Evolutionary conservation across 2,329 filamentous ascomycete genomes (phyloP), one percentile per base, ranked within the genome.

Genomic region (Clonostachys rhizophaga): DNA sequence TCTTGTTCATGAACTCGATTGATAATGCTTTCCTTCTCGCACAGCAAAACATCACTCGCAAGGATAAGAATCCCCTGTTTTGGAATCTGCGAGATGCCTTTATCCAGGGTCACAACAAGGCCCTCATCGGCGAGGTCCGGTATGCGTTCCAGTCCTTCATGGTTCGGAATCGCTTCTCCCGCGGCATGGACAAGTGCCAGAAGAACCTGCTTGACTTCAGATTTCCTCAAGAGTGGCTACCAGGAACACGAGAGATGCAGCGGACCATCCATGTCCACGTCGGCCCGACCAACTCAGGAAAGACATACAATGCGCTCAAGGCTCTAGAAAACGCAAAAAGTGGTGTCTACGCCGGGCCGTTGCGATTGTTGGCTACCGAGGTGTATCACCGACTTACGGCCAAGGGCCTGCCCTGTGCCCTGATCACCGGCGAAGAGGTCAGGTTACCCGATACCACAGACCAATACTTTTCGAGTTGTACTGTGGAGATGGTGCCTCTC

Each of bases 241-340:
- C 92, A 1, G 83, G 81, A 5, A 94, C 94, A 2, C 80, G 95
- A 49, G 76, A 81, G 42, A 74, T 94, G 56, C 88, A 91, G 58
- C 79, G 94, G 41, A 92, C 83, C 0, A 79, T 99, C 39, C 90
- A 97, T 69, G 73, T 99, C 17, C 94, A 99, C 58, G 91, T 99
- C 44, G 94, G 94, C 0, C 94, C 94, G 2, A 99, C 94, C 3
- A 99, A 99, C 65, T 97, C 94, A 1, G 94, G 94, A 48, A 99
- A 99, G 74, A 99, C 95, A 0, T 99, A 97, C 62, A 87, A 91
- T 61, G 95, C 94, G 1, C 70, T 99, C 52, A 86, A 95, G 67
- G 83, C 87, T 12, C 76, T 99, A 11, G 89, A 96, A 62, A 74
- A 81, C 44, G 85, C 86, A 3, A 76, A 84, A 33, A 78, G 75